phyloP scores from a whole-genome alignment of 495 filamentous ascomycete species.

The Neurospora sublineolata region DNA sequence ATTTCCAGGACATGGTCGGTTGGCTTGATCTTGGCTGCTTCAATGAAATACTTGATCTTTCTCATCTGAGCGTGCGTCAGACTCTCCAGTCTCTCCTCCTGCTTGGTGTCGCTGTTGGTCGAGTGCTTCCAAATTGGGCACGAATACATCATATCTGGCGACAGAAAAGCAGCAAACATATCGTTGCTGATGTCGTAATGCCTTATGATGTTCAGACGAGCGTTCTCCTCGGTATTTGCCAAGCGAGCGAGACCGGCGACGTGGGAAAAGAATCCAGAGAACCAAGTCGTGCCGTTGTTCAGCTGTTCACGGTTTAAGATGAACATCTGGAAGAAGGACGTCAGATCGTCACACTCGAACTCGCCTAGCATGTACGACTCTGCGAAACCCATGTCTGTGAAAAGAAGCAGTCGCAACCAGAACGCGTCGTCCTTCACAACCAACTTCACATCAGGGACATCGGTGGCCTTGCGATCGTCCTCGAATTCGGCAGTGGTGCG shows the following conservation, averaged over 20 bases:
- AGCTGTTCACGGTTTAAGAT: slow-evolving; percentile 48
- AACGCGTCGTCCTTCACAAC: slow-evolving; percentile 49
- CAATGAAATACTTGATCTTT: slow-evolving; percentile 52
- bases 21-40: slow-evolving; percentile 44
- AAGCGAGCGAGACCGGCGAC: slow-evolving; percentile 41
- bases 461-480: slow-evolving; percentile 11
- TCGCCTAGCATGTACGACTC: slow-evolving; percentile 63
- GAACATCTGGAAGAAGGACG: slow-evolving; percentile 57
- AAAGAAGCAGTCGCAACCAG: slow-evolving; percentile 53
- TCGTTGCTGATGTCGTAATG: slow-evolving; percentile 69
- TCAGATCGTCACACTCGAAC: slow-evolving; percentile 49
- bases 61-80: slow-evolving; percentile 53
- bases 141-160: slow-evolving; percentile 65
- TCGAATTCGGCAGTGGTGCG: slow-evolving; percentile 2
- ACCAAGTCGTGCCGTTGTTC: slow-evolving; percentile 41
- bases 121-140: slow-evolving; percentile 52
- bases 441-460: slow-evolving; percentile 30
- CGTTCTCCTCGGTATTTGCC: slow-evolving; percentile 53
- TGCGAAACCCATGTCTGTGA: slow-evolving; percentile 64
- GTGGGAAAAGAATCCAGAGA: slow-evolving; percentile 43
- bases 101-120: background rate
- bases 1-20: slow-evolving; percentile 59
- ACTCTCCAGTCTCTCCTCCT: slow-evolving; percentile 45
- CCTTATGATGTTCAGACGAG: slow-evolving; percentile 52
- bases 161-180: slow-evolving; percentile 63